These are phyloP conservation scores for Euryodendron excelsum DNA, from an alignment of 148 eudicot genomes.

Conservation along the genomic window DNA sequence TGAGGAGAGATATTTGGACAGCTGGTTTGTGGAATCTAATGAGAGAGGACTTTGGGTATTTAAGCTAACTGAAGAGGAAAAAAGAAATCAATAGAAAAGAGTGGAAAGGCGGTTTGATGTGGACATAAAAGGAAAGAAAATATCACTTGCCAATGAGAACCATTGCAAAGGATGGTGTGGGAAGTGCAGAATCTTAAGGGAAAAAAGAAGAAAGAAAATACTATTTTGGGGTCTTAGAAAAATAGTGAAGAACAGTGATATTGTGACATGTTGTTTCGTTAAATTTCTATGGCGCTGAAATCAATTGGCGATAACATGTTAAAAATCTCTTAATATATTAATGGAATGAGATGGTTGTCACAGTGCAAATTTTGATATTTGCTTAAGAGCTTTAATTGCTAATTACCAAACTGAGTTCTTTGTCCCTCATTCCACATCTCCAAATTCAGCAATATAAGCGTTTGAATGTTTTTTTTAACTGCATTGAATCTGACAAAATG, in stretches of 20 bases:
- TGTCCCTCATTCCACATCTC: no score
- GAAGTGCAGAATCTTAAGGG: slow-evolving; percentile 7
- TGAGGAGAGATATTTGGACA: neutral
- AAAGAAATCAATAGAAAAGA: neutral
- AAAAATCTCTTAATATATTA: no score
- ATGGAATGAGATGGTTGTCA: no score
- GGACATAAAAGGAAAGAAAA: neutral
- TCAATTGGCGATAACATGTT: no score
- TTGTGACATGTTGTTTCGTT: neutral
- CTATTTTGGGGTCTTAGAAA: neutral
- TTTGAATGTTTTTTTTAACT: no score
- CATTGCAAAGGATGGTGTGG: neutral
- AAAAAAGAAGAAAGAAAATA: neutral
- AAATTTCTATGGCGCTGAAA: neutral
- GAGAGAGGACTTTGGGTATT: neutral
- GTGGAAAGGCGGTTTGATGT: slow-evolving; percentile 18
- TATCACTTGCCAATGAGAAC: neutral
- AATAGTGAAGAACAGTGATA: neutral
- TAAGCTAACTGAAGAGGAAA: neutral
- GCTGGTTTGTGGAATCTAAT: neutral
- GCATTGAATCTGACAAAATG: no score
- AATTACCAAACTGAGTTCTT: no score
- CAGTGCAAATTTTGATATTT: no score
- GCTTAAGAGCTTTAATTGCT: no score
- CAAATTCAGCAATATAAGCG: no score